phyloP scores from a whole-genome alignment of 176 grass and related monocot species.

The Areca catechu region DNA sequence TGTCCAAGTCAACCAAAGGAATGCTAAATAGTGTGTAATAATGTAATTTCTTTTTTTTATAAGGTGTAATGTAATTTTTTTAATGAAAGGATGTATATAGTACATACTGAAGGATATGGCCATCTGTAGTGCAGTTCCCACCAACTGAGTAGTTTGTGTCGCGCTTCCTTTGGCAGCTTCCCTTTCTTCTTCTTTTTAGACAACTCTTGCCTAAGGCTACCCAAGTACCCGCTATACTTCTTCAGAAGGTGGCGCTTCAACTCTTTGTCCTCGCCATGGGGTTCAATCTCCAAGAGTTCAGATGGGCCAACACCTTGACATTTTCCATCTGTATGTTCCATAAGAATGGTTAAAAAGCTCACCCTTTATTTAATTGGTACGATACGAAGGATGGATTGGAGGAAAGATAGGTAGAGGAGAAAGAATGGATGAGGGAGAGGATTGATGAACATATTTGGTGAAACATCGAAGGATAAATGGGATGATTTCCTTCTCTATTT shows the following conservation, averaged over 20 bases:
- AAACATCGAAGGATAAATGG: too few species aligned
- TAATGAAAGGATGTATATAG: background rate
- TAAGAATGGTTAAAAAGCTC: background rate
- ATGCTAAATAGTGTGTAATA: too few species aligned
- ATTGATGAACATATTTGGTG: too few species aligned
- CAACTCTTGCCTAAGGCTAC: slow-evolving; percentile 65
- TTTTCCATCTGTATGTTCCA: slow-evolving; percentile 28
- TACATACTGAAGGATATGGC: slow-evolving; percentile 88
- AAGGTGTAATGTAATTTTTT: too few species aligned
- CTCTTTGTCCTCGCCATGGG: slow-evolving; percentile 59
- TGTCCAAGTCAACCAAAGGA: too few species aligned
- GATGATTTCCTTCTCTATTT: too few species aligned
- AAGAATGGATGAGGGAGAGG: too few species aligned
- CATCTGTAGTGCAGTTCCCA: slow-evolving; percentile 95
- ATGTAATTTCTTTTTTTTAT: too few species aligned
- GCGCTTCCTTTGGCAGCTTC: slow-evolving; percentile 85
- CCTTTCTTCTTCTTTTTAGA: slow-evolving; percentile 87
- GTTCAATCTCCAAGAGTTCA: slow-evolving; percentile 30
- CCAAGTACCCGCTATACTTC: slow-evolving; percentile 72
- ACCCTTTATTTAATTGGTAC: too few species aligned
- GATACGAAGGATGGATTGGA: too few species aligned
- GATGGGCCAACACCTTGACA: slow-evolving; percentile 44
- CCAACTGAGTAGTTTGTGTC: slow-evolving; percentile 76
- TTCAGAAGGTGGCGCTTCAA: slow-evolving; percentile 71
- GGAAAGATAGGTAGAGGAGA: too few species aligned